phyloP scores from a whole-genome alignment of 2,329 filamentous ascomycete genomes.

The Aspergillus spinulosporus region DNA sequence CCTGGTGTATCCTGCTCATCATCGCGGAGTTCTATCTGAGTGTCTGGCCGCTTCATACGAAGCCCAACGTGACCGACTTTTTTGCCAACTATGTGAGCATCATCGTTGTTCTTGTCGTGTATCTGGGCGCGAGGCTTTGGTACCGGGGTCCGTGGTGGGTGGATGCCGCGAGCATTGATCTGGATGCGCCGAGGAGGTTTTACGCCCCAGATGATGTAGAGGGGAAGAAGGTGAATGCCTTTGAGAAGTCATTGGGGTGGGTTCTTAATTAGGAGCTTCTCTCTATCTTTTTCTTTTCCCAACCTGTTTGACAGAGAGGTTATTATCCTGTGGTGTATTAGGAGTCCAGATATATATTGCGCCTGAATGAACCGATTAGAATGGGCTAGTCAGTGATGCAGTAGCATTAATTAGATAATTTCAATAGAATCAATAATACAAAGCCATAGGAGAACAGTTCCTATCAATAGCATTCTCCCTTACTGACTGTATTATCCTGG shows the following conservation, averaged over 20 bases:
- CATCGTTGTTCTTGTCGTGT: slow-evolving; percentile 44
- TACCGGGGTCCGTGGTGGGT: slow-evolving; percentile 41
- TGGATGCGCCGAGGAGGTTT: slow-evolving; percentile 27
- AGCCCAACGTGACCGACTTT: slow-evolving; percentile 41
- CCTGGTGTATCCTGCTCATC: slow-evolving; percentile 47
- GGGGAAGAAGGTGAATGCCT: neutral
- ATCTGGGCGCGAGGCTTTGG: slow-evolving; percentile 41
- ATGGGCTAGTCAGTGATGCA: too few species aligned
- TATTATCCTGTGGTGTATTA: too few species aligned
- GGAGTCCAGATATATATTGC: too few species aligned
- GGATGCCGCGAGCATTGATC: slow-evolving; percentile 32
- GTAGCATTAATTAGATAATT: too few species aligned
- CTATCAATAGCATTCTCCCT: too few species aligned
- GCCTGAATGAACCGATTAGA: too few species aligned
- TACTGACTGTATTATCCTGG: too few species aligned
- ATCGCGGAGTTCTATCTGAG: slow-evolving; percentile 50
- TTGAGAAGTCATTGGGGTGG: neutral
- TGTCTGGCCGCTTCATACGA: slow-evolving; percentile 44
- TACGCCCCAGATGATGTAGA: neutral
- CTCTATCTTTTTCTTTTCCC: neutral
- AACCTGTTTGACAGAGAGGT: too few species aligned
- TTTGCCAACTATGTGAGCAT: slow-evolving; percentile 51
- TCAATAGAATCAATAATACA: too few species aligned
- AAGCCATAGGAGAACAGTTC: too few species aligned
- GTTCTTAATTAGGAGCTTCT: neutral